Percentiles rank a stretch among this genome's conserved stretches.
Conservation (phyloP, 768 basidiomycete species). For the Leccinum subtestaceum region DNA sequence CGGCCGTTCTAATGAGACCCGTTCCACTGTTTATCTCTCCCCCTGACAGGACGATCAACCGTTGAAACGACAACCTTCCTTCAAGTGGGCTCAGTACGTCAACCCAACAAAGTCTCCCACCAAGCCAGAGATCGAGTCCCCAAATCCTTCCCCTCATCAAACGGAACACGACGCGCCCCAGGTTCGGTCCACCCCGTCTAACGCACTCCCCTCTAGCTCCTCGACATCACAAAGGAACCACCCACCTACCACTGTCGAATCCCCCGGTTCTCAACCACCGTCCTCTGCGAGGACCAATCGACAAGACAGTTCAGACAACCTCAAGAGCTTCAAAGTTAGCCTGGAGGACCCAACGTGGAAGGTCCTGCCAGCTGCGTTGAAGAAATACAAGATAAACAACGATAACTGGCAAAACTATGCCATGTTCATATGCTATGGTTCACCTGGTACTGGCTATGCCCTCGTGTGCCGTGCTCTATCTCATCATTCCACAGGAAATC, state of each 20-base stretch:
- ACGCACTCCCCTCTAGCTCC: conserved; percentile 15
- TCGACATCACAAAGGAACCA: conserved; percentile 32
- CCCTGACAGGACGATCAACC: conserved; percentile 38
- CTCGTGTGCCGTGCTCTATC: not conserved
- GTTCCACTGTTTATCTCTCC: conserved; percentile 11
- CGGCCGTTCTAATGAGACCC: conserved; percentile 4
- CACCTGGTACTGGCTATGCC: conserved; percentile 55
- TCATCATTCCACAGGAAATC: conserved; percentile 47
- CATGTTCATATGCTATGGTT: conserved; percentile 98
- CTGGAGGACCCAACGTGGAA: conserved; percentile 99
- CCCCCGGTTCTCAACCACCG: conserved; percentile 27
- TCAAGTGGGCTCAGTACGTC: conserved; percentile 85
- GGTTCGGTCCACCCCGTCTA: conserved; percentile 29
- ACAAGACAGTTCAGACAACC: conserved; percentile 68
- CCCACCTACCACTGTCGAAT: conserved; percentile 30
- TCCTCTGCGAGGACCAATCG: conserved; percentile 41
- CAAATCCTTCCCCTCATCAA: conserved; percentile 75
- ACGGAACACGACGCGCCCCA: conserved; percentile 63
- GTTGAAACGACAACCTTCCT: conserved; percentile 72
- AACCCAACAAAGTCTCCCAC: conserved; percentile 81
- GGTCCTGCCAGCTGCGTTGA: conserved; percentile 94
- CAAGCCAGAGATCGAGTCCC: conserved; percentile 70
- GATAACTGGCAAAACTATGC: conserved; percentile 99
- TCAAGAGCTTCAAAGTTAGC: conserved; percentile 96
- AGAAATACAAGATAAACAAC: conserved; percentile 98